Conservation (phyloP, 768 basidiomycete species). For the Ephemerocybe angulata region DNA sequence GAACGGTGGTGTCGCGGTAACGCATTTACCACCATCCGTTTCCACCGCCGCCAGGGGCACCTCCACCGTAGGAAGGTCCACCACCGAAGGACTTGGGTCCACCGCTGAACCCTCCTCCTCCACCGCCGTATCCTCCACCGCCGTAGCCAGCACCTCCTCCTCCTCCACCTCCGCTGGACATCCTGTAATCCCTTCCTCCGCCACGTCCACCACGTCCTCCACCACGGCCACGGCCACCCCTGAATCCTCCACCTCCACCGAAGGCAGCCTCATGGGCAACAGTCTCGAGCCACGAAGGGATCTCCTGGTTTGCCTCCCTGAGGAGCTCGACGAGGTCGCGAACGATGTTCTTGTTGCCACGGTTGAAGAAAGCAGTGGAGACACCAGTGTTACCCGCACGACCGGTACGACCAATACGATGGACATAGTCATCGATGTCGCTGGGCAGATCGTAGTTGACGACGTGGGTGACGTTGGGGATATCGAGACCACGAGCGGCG, state of each 20-base stretch:
- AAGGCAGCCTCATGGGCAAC: constrained; percentile 80
- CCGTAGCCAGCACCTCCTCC: constrained; percentile 29
- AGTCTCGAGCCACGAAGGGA: constrained; percentile 86
- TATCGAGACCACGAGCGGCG: constrained; percentile 97
- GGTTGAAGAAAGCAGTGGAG: constrained; percentile 94
- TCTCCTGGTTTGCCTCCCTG: constrained; percentile 94
- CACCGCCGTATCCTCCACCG: constrained; percentile 27
- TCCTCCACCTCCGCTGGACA: constrained; percentile 28
- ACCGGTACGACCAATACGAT: constrained; percentile 96
- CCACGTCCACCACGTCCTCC: constrained; percentile 56
- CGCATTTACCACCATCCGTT: constrained; percentile 43
- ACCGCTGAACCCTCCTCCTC: constrained; percentile 20
- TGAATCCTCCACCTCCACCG: constrained; percentile 50
- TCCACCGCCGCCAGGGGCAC: constrained; percentile 23
- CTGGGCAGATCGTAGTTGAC: constrained; percentile 97
- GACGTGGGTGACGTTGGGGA: constrained; percentile 98
- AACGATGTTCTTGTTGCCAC: constrained; percentile 89
- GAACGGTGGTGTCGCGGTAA: constrained; percentile 4
- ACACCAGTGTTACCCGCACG: constrained; percentile 98
- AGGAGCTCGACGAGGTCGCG: constrained; percentile 90
- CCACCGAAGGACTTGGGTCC: constrained; percentile 6
- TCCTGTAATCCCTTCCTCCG: constrained; percentile 44
- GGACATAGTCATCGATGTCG: constrained; percentile 99
- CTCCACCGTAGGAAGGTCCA: constrained; percentile 15
- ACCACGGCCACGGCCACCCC: constrained; percentile 56